These are phyloP conservation scores for Fraxinus albicans DNA, from an alignment of 305 asterid genomes.

Conservation along the genomic window DNA sequence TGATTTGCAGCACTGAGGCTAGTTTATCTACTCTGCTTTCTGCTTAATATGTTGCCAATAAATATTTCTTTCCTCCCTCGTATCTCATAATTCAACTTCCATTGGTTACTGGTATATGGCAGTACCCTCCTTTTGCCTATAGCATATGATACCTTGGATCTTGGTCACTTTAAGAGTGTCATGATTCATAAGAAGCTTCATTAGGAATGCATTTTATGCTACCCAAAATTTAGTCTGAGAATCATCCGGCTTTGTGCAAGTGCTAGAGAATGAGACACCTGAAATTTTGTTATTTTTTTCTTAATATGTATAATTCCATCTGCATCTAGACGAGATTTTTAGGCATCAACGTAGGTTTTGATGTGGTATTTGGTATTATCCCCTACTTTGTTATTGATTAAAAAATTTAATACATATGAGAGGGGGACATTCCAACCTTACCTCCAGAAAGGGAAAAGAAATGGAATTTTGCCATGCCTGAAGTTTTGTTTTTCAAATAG, in stretches of 20 bases:
- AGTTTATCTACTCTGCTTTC: neutral
- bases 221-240: neutral
- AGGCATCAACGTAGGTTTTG: neutral
- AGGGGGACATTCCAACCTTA: neutral
- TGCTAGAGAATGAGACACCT: neutral
- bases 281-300: neutral
- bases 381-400: neutral
- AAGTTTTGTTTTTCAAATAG: neutral
- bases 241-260: neutral
- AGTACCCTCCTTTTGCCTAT: neutral
- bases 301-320: neutral
- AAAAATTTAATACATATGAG: neutral
- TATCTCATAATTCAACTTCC: neutral
- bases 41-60: neutral
- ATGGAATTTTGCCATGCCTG: neutral
- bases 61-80: neutral
- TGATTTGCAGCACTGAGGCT: neutral
- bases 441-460: neutral
- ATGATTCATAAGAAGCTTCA: neutral
- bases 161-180: neutral
- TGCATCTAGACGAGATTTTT: neutral
- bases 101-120: neutral
- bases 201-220: neutral
- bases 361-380: neutral
- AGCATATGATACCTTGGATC: neutral